Evolutionary conservation across 2,329 filamentous ascomycete genomes (phyloP).

Genomic region (Clonostachys byssicola): DNA sequence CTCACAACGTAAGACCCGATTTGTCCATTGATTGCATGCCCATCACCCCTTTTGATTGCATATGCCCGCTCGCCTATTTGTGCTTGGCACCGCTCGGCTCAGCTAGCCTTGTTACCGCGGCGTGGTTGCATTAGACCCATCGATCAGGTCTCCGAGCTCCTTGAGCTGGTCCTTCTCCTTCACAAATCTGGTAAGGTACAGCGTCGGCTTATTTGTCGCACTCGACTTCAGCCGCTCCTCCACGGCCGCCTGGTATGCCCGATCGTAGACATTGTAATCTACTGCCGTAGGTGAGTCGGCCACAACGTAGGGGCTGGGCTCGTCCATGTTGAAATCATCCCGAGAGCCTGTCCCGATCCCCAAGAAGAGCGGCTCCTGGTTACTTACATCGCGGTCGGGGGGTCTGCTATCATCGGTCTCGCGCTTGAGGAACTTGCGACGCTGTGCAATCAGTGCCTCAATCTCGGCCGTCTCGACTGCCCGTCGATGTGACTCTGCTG

Average conservation of each 20-base stretch:
- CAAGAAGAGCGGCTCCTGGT: constrained; percentile 62
- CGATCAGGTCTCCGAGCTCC: constrained; percentile 28
- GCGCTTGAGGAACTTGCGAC: constrained; percentile 31
- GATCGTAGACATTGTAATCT: constrained; percentile 85
- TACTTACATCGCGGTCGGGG: constrained; percentile 56
- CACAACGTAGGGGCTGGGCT: constrained; percentile 44
- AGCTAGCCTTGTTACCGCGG: too few species aligned
- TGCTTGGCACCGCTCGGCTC: too few species aligned
- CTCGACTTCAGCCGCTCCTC: constrained; percentile 62
- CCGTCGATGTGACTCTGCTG: background rate
- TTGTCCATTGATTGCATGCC: too few species aligned
- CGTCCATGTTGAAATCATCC: constrained; percentile 36
- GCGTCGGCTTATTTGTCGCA: constrained; percentile 30
- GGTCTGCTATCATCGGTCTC: constrained; percentile 18
- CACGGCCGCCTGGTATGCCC: constrained; percentile 74
- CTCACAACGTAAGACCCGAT: too few species aligned
- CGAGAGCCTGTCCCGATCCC: constrained; percentile 68
- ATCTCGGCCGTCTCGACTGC: constrained; percentile 33
- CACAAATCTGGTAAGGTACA: constrained; percentile 46
- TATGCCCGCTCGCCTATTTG: too few species aligned
- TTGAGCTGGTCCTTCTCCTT: constrained; percentile 35
- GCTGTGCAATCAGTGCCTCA: constrained; percentile 40
- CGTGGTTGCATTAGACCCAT: constrained; percentile 9
- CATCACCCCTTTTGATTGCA: too few species aligned
- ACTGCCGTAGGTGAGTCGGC: constrained; percentile 82